Percentiles rank a stretch among this genome's conserved stretches.
These are phyloP conservation scores for Penicillium sp. DNA, from an alignment of 2,329 filamentous ascomycete species.

Conservation along the genomic window DNA sequence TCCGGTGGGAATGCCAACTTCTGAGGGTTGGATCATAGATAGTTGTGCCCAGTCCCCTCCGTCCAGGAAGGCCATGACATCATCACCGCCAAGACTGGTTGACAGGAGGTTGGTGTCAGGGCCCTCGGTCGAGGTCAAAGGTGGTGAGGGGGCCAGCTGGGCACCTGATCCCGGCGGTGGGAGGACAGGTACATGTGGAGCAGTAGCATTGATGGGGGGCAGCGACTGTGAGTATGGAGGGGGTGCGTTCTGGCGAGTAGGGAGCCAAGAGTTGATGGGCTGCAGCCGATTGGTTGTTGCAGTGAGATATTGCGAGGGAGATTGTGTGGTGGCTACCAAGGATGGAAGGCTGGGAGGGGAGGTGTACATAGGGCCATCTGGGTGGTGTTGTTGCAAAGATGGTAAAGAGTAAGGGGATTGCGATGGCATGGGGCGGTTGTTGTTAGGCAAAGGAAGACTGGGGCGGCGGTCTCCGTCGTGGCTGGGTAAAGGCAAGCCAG, in stretches of 20 bases:
- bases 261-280: slow-evolving; percentile 42
- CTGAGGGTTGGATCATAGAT: slow-evolving; percentile 27
- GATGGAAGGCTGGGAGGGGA: slow-evolving; percentile 36
- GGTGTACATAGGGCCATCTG: slow-evolving; percentile 31
- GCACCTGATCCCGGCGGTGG: slow-evolving; percentile 36
- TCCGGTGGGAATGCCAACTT: slow-evolving; percentile 33
- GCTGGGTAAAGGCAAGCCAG: slow-evolving; percentile 31
- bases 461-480: slow-evolving; percentile 39
- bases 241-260: slow-evolving; percentile 30
- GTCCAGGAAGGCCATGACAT: slow-evolving; percentile 39
- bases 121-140: slow-evolving; percentile 30
- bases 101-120: slow-evolving; percentile 29
- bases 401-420: slow-evolving; percentile 37
- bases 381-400: slow-evolving; percentile 36
- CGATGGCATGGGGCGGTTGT: slow-evolving; percentile 32
- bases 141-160: slow-evolving; percentile 31
- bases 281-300: slow-evolving; percentile 37
- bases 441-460: slow-evolving; percentile 39
- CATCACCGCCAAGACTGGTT: slow-evolving; percentile 39
- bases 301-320: slow-evolving; percentile 29
- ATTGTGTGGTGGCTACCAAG: slow-evolving; percentile 26
- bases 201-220: slow-evolving; percentile 37
- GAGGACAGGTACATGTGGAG: slow-evolving; percentile 36
- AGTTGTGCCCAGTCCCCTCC: slow-evolving; percentile 35
- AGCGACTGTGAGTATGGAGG: slow-evolving; percentile 40